Evolutionary conservation across 2,329 filamentous ascomycete genomes (phyloP).

Genomic region (Aspergillus quadricinctus): DNA sequence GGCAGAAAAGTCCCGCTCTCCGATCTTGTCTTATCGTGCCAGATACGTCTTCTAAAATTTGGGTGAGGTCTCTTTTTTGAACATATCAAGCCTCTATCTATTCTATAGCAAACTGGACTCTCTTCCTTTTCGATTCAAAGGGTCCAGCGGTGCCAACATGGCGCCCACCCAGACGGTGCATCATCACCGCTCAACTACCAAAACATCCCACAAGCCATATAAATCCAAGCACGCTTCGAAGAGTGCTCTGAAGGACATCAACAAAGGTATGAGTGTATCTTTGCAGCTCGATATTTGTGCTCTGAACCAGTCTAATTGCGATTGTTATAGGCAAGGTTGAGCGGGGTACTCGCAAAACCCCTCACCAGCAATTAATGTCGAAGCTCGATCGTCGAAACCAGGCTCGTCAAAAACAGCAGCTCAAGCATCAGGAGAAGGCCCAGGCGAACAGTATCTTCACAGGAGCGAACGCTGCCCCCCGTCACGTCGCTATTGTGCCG

Average conservation of each 20-base stretch:
- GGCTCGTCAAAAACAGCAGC: slow-evolving; percentile 80
- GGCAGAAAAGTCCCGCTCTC: slow-evolving; percentile 7
- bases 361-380: slow-evolving; percentile 94
- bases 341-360: slow-evolving; percentile 73
- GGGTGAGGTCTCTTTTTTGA: slow-evolving; percentile 7
- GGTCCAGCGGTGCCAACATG: slow-evolving; percentile 62
- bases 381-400: slow-evolving; percentile 95
- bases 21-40: slow-evolving; percentile 1
- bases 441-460: slow-evolving; percentile 75
- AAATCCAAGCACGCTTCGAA: slow-evolving; percentile 91
- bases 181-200: slow-evolving; percentile 90
- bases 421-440: slow-evolving; percentile 78
- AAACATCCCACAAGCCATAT: slow-evolving; percentile 81
- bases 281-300: neutral
- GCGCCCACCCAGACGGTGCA: slow-evolving; percentile 61
- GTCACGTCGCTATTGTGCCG: slow-evolving; percentile 83
- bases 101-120: slow-evolving; percentile 41
- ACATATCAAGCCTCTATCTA: slow-evolving; percentile 10
- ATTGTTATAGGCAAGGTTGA: slow-evolving; percentile 68
- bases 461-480: slow-evolving; percentile 80
- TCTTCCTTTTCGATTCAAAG: slow-evolving; percentile 84
- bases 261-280: slow-evolving; percentile 62
- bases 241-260: slow-evolving; percentile 73
- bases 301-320: neutral
- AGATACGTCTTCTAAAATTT: slow-evolving; percentile 5